These are phyloP conservation scores for Spathaspora sp. DNA, from an alignment of 805 yeast genomes.

Conservation along the genomic window DNA sequence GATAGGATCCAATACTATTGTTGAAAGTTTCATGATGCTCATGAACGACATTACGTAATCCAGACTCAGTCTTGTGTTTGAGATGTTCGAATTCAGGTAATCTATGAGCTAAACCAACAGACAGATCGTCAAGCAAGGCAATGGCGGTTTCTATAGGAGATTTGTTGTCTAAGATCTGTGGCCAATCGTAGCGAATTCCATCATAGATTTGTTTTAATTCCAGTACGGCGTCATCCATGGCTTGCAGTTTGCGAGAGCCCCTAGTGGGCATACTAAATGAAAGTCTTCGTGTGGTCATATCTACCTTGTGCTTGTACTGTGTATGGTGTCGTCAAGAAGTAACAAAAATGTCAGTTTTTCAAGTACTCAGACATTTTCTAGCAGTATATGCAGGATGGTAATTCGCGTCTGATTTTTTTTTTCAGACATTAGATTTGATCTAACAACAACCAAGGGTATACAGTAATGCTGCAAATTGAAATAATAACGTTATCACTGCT, in stretches of 20 bases:
- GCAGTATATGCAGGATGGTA: neutral
- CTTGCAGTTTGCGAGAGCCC: neutral
- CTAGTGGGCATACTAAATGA: constrained; percentile 5
- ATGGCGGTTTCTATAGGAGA: constrained; percentile 79
- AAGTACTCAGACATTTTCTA: neutral
- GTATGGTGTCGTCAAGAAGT: neutral
- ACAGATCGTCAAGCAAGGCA: constrained; percentile 76
- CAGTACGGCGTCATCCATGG: constrained; percentile 24
- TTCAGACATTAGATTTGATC: too few relatives aligned
- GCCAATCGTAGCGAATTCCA: constrained; percentile 42
- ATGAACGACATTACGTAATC: constrained; percentile 68
- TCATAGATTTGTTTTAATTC: constrained; percentile 34
- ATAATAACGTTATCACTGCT: constrained; percentile 12
- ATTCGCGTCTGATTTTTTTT: neutral
- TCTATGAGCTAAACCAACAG: constrained; percentile 85
- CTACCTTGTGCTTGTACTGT: neutral
- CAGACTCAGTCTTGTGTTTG: constrained; percentile 51
- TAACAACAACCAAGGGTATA: too few relatives aligned
- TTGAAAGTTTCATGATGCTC: constrained; percentile 83
- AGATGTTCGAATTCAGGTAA: constrained; percentile 62
- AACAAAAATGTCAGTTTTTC: too few relatives aligned
- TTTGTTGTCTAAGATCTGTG: constrained; percentile 40
- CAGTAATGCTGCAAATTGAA: too few relatives aligned
- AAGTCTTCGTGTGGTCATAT: constrained; percentile 6
- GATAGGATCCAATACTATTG: constrained; percentile 80